These are phyloP conservation scores for Lineolata rhizophorae DNA, from an alignment of 495 filamentous ascomycete species.

Conservation along the genomic window DNA sequence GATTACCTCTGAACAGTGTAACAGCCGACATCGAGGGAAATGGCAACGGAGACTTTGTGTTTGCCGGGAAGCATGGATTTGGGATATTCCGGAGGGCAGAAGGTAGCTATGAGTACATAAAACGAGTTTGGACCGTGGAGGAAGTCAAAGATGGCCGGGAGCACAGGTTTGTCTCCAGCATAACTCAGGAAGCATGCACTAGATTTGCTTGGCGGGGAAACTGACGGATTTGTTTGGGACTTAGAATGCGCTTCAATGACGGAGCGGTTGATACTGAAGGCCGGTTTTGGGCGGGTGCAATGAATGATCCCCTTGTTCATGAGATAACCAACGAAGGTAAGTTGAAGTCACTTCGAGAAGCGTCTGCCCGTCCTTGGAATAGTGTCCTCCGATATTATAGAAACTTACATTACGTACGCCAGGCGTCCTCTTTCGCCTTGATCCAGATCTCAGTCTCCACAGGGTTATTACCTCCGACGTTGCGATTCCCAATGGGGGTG, in stretches of 20 bases:
- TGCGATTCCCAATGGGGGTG: slow-evolving; percentile 74
- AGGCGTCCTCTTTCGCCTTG: slow-evolving; percentile 40
- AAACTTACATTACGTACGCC: not conserved
- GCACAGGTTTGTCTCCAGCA: slow-evolving; percentile 16
- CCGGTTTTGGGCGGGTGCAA: slow-evolving; percentile 72
- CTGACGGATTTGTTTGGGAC: not conserved
- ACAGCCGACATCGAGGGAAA: not conserved
- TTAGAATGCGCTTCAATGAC: slow-evolving; percentile 46
- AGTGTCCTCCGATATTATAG: slow-evolving; percentile 19
- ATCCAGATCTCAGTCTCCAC: slow-evolving; percentile 36
- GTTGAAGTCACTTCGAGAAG: too few species aligned
- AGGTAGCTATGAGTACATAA: slow-evolving; percentile 37
- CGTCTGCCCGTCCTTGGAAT: slow-evolving; percentile 1
- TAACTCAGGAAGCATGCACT: slow-evolving; percentile 16
- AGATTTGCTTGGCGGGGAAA: not conserved
- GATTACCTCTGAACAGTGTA: not conserved
- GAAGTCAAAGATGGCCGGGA: too few species aligned
- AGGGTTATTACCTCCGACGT: slow-evolving; percentile 36
- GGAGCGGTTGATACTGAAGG: slow-evolving; percentile 63
- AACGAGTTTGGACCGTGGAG: slow-evolving; percentile 36
- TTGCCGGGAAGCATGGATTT: slow-evolving; percentile 64
- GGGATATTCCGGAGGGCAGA: slow-evolving; percentile 50
- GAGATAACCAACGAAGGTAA: slow-evolving; percentile 17
- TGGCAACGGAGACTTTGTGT: too few species aligned
- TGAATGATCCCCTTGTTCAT: slow-evolving; percentile 40